Percentiles rank a stretch among this genome's conserved stretches.
Evolutionary conservation across 805 yeast genomes (phyloP).

Genomic region (Wickerhamomyces ciferrii): DNA sequence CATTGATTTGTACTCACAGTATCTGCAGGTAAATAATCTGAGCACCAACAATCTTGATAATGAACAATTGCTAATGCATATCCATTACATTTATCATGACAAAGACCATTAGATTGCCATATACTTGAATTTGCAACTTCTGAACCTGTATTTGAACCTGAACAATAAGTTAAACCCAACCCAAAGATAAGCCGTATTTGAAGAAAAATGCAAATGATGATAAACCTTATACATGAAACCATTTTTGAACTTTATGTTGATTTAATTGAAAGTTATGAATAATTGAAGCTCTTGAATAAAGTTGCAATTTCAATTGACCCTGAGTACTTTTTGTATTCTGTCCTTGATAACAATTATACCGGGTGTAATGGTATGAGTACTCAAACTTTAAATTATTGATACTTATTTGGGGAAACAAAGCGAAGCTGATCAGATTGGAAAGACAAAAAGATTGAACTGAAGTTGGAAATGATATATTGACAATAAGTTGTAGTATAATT

Average conservation of each 20-base stretch:
- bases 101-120: conserved; percentile 37
- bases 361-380: too few species aligned
- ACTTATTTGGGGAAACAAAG: too few species aligned
- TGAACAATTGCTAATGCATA: conserved; percentile 35
- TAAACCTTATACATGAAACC: neutral
- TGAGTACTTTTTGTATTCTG: neutral
- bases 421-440: too few species aligned
- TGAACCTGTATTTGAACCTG: conserved; percentile 10
- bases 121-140: conserved; percentile 3
- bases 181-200: conserved; percentile 9
- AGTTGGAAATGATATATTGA: too few species aligned
- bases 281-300: too few species aligned
- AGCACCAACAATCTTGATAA: conserved; percentile 36
- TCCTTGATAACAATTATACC: neutral
- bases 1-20: conserved; percentile 25
- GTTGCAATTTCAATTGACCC: too few species aligned
- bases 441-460: too few species aligned
- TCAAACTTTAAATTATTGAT: too few species aligned
- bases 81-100: conserved; percentile 31
- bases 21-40: conserved; percentile 31
- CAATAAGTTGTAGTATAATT: too few species aligned
- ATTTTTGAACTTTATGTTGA: neutral
- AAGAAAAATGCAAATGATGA: neutral
- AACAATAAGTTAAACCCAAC: neutral
- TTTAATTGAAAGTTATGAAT: too few species aligned